Conservation (phyloP, 1,284 basidiomycete species). For the Leccinum fuscescens region DNA sequence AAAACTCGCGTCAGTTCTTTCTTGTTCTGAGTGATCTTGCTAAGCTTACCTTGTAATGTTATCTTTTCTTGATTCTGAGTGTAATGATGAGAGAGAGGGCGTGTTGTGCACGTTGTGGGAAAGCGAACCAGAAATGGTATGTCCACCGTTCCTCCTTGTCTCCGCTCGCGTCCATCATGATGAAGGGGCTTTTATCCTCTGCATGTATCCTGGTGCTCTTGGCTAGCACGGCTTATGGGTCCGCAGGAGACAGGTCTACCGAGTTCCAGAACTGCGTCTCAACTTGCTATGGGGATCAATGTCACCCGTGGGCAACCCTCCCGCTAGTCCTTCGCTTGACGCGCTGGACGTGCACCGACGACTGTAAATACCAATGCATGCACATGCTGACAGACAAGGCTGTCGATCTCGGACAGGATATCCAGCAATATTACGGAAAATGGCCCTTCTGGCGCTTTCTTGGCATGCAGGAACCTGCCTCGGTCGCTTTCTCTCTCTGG, state of each 20-base stretch:
- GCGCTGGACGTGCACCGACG: conserved; percentile 77
- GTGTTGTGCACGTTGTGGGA: not conserved
- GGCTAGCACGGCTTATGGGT: conserved; percentile 30
- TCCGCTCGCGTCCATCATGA: conserved; percentile 5
- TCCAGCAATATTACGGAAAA: conserved; percentile 92
- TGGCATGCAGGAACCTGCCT: conserved; percentile 93
- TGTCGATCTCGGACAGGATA: conserved; percentile 37
- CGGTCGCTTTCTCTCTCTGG: conserved; percentile 83
- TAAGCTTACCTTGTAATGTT: not conserved
- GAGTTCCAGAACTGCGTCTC: conserved; percentile 55
- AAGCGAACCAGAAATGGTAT: not conserved
- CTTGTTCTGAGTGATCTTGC: too few relatives aligned
- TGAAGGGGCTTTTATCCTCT: conserved; percentile 12
- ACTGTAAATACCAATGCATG: conserved; percentile 91
- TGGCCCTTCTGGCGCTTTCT: conserved; percentile 90
- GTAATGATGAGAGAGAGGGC: not conserved
- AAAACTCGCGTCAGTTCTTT: not conserved
- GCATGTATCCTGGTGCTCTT: conserved; percentile 16
- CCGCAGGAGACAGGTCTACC: conserved; percentile 58
- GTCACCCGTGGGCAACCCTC: conserved; percentile 35
- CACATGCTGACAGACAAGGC: conserved; percentile 76
- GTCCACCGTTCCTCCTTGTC: not conserved
- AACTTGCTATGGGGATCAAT: conserved; percentile 37
- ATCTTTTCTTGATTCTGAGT: not conserved
- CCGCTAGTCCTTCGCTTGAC: conserved; percentile 53